Conservation (phyloP, 306 rosid genomes). For the Macrotyloma uniflorum region DNA sequence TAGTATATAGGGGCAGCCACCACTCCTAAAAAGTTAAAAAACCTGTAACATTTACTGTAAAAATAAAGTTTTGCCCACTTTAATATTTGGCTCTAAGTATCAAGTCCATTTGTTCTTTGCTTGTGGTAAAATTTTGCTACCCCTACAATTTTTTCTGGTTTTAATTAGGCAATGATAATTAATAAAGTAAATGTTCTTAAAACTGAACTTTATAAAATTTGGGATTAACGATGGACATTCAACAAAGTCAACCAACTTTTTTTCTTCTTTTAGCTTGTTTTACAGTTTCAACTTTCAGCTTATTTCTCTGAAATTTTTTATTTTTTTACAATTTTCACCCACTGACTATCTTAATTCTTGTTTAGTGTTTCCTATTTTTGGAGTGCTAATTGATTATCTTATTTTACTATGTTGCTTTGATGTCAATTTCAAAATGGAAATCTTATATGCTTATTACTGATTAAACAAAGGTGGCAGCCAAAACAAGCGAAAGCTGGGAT, state of each 20-base stretch:
- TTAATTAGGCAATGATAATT: background rate
- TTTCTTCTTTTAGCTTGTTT: background rate
- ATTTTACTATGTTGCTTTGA: constrained; percentile 6
- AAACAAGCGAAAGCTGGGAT: constrained; percentile 45
- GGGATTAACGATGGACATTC: background rate
- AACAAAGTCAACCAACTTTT: background rate
- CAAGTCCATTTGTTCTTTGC: no score
- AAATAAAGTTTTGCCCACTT: no score
- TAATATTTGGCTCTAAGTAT: no score
- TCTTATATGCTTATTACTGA: constrained; percentile 61
- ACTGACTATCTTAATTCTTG: background rate
- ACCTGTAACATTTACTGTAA: no score
- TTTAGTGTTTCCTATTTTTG: background rate
- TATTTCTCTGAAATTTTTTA: constrained; percentile 9
- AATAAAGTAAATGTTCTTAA: background rate
- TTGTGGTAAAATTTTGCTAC: no score
- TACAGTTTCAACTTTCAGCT: background rate
- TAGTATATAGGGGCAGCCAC: no score
- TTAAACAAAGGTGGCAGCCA: constrained; percentile 81
- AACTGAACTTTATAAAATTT: background rate
- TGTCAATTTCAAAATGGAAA: constrained; percentile 44
- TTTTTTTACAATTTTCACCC: constrained; percentile 4
- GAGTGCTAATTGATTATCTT: constrained; percentile 10
- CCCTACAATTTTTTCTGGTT: background rate
- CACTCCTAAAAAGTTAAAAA: no score